Evolutionary conservation across 2,329 filamentous ascomycete genomes (phyloP).

Genomic region (Metarhizium sp.): DNA sequence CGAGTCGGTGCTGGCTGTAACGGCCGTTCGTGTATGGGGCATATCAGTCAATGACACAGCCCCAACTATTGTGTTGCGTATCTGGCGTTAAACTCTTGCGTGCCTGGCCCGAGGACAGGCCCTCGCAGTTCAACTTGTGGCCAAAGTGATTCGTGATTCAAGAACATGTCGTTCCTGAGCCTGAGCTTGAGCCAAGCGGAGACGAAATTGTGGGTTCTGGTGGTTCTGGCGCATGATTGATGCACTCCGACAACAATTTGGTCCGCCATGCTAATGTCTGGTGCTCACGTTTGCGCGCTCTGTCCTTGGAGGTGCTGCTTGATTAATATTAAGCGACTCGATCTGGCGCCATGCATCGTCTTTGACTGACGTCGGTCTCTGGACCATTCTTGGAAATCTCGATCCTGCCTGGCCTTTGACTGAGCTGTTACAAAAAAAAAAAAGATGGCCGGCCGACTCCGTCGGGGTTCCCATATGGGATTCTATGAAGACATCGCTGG

Average conservation of each 20-base stretch:
- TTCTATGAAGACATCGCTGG: background rate
- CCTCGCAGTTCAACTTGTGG: background rate
- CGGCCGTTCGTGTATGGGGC: background rate
- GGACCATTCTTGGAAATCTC: background rate
- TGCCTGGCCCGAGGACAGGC: background rate
- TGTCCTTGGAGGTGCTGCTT: background rate
- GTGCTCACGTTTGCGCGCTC: background rate
- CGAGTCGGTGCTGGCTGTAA: background rate
- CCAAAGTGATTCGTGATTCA: background rate
- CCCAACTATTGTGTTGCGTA: background rate
- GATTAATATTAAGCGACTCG: background rate
- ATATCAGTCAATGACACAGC: background rate
- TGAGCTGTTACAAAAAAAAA: background rate
- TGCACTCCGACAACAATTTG: background rate
- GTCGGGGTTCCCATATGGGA: background rate
- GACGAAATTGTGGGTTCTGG: background rate
- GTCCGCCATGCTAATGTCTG: background rate
- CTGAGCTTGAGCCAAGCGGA: background rate
- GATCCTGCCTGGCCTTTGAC: background rate
- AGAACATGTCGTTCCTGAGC: background rate
- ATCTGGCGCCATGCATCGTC: background rate
- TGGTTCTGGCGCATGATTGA: background rate
- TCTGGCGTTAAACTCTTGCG: background rate
- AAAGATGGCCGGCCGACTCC: background rate
- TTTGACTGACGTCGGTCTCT: background rate